Conservation (phyloP, 2,329 filamentous ascomycete genomes). For the Xylariaceae sp. region DNA sequence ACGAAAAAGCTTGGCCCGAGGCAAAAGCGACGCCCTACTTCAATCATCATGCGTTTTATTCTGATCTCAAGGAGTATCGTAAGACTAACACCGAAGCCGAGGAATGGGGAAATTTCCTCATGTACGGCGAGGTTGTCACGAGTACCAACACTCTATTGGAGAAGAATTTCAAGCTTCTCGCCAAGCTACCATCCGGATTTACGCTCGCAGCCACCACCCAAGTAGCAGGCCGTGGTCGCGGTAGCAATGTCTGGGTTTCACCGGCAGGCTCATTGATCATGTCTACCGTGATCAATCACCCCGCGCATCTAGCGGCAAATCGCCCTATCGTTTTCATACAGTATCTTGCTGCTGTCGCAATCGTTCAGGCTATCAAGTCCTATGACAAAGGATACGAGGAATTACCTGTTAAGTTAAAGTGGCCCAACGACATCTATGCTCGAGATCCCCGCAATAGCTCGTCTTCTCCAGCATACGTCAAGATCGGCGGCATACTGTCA, state of each 20-base stretch:
- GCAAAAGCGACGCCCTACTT: constrained; percentile 79
- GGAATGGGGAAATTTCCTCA: constrained; percentile 71
- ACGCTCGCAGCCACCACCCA: constrained; percentile 85
- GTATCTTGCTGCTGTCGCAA: constrained; percentile 85
- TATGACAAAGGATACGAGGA: constrained; percentile 75
- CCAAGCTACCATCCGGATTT: constrained; percentile 78
- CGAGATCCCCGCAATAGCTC: constrained; percentile 56
- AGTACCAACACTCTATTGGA: constrained; percentile 93
- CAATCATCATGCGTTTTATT: constrained; percentile 77
- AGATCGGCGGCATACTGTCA: constrained; percentile 90
- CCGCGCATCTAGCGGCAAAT: constrained; percentile 64
- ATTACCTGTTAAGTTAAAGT: constrained; percentile 84
- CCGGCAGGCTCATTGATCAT: constrained; percentile 84
- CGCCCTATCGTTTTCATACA: constrained; percentile 91
- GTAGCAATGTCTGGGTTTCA: constrained; percentile 91
- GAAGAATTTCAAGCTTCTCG: constrained; percentile 78
- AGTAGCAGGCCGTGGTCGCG: constrained; percentile 82
- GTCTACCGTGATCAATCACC: constrained; percentile 83
- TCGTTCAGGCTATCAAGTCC: constrained; percentile 75
- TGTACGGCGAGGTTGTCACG: constrained; percentile 91
- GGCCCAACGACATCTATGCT: constrained; percentile 94
- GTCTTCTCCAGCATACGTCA: constrained; percentile 62
- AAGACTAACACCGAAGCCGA: constrained; percentile 52
- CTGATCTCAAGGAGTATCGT: constrained; percentile 67
- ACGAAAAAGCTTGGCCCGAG: constrained; percentile 66